Percentiles rank a stretch among this genome's conserved stretches.
Conservation (phyloP, 129 eudicot species). For the Saussurea involucrata region DNA sequence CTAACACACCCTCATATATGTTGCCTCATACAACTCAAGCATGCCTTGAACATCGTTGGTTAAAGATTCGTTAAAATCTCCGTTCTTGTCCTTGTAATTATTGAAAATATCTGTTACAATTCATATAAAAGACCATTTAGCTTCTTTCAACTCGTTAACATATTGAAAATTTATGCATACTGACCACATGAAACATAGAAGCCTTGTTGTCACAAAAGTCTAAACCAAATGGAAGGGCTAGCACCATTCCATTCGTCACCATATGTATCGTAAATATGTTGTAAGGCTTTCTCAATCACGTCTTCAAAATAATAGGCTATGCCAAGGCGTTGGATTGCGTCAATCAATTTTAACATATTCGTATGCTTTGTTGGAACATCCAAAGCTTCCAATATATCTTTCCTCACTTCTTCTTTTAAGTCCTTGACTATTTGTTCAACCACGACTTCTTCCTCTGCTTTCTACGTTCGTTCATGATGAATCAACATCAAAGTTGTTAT, state of each 20-base stretch:
- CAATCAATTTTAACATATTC: slow-evolving; percentile 29
- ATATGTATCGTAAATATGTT: background rate
- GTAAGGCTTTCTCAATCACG: slow-evolving; percentile 30
- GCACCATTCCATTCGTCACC: slow-evolving; percentile 23
- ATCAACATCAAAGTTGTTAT: background rate
- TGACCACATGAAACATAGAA: slow-evolving; percentile 37
- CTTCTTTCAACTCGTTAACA: background rate
- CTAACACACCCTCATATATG: slow-evolving; percentile 30
- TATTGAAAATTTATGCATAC: background rate
- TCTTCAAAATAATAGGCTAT: slow-evolving; percentile 39
- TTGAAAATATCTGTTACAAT: slow-evolving; percentile 35
- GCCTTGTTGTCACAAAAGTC: slow-evolving; percentile 47
- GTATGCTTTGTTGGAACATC: background rate
- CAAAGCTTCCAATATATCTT: slow-evolving; percentile 7
- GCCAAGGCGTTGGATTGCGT: slow-evolving; percentile 50
- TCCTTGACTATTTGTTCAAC: slow-evolving; percentile 2
- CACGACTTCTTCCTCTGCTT: background rate
- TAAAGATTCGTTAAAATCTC: slow-evolving; percentile 26
- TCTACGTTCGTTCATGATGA: slow-evolving; percentile 9
- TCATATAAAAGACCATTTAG: background rate
- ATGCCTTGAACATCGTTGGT: slow-evolving; percentile 25
- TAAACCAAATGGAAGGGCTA: slow-evolving; percentile 33
- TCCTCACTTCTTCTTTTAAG: slow-evolving; percentile 29
- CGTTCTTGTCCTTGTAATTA: slow-evolving; percentile 27
- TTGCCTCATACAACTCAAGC: slow-evolving; percentile 50